A percentile compares a stretch with the other conserved stretches of the same genome.
These are phyloP conservation scores for Mycena haematopus DNA, from an alignment of 768 basidiomycete species.

Conservation along the genomic window DNA sequence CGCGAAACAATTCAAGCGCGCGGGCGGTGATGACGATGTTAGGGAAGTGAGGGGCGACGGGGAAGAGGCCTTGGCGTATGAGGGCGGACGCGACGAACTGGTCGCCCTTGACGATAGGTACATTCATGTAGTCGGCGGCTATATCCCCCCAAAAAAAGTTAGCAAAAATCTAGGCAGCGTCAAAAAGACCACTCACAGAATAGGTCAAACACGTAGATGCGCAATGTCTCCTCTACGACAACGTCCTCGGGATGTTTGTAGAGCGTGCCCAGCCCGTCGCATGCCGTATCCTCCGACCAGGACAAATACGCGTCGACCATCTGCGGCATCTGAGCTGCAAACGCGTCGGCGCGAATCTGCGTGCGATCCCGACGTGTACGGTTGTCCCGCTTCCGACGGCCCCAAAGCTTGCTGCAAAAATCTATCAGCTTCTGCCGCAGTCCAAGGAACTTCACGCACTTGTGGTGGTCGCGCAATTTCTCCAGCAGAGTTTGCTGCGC, in stretches of 20 bases:
- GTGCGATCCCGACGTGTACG: background rate
- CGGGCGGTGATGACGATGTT: background rate
- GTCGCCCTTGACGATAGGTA: too few relatives aligned
- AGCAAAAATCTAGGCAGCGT: too few relatives aligned
- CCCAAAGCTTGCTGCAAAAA: background rate
- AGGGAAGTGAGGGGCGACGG: too few relatives aligned
- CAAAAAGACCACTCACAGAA: too few relatives aligned
- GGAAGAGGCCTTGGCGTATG: too few relatives aligned
- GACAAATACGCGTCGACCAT: background rate
- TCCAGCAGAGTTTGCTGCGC: background rate
- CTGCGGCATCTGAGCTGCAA: background rate
- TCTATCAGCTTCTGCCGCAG: background rate
- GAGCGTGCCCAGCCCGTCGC: background rate
- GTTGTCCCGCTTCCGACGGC: background rate
- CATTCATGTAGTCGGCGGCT: too few relatives aligned
- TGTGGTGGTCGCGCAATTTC: background rate
- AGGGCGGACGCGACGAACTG: too few relatives aligned
- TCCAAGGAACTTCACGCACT: background rate
- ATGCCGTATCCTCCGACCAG: background rate
- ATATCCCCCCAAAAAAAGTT: too few relatives aligned
- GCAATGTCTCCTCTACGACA: background rate
- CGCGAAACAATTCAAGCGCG: conserved; percentile 8
- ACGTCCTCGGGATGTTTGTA: background rate
- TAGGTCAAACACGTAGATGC: too few relatives aligned
- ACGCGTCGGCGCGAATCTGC: background rate